These are phyloP conservation scores for Beta macrorhiza DNA, from an alignment of 179 eudicot genomes.

Conservation along the genomic window DNA sequence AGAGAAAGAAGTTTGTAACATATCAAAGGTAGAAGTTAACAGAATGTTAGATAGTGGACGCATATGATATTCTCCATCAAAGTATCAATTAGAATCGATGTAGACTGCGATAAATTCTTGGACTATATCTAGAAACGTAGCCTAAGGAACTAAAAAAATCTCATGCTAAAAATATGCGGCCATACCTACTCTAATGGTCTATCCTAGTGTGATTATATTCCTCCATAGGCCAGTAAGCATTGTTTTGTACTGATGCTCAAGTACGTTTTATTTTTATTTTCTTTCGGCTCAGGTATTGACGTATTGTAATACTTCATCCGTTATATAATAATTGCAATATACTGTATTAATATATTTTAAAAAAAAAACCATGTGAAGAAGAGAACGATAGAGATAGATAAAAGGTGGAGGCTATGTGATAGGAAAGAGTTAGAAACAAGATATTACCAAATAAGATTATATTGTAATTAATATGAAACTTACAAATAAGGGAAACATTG, in stretches of 20 bases:
- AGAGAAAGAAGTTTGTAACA: background rate
- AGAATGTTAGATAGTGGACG: background rate
- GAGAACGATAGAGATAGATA: too few species aligned
- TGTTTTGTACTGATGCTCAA: background rate
- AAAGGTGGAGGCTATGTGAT: too few species aligned
- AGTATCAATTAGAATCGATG: slow-evolving; percentile 13
- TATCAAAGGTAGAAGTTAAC: background rate
- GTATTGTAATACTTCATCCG: too few species aligned
- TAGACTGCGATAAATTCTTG: slow-evolving; percentile 1
- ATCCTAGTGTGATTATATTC: background rate
- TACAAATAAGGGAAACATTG: too few species aligned
- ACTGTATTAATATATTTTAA: too few species aligned
- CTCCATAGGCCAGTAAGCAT: background rate
- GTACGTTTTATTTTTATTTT: too few species aligned
- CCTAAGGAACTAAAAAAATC: background rate
- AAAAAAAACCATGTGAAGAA: too few species aligned
- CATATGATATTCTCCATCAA: background rate
- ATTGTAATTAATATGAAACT: too few species aligned
- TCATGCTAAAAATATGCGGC: background rate
- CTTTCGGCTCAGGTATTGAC: too few species aligned
- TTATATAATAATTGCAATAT: too few species aligned
- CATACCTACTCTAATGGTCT: background rate
- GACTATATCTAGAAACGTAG: background rate
- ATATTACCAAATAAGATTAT: too few species aligned
- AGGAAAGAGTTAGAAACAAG: too few species aligned